Evolutionary conservation across 306 rosid species (phyloP), one percentile per base, ranked within the genome.

Genomic region (Cucurbita ficifolia): DNA sequence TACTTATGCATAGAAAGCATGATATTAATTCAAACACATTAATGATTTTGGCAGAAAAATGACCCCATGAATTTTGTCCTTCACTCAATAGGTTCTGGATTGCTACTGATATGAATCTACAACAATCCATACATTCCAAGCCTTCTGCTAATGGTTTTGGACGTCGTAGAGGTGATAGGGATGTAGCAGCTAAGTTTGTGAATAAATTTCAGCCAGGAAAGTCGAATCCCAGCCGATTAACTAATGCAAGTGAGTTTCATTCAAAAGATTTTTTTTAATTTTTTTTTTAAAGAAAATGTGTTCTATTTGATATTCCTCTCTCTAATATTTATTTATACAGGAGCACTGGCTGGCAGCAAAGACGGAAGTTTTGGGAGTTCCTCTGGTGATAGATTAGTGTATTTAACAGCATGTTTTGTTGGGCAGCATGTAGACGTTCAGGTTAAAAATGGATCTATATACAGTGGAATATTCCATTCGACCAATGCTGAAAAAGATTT

Each of bases 351-450:
- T 77, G 91, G 88, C 54, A 82, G 74, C 76, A 85, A 85, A 89
- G 76, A 73, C 22, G 88, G 83, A 70, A 72, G 81, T 83, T 65
- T 75, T 82, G 95, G 79, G 80, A 84, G 87, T 86, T 84, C 88
- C 73, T 86, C 96, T 7, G 86, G 70, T 55, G 99, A 94, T 76
- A 90, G 95, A 76, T 72, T 94, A 63, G 89, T 89, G 22, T 86
- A 83, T 83, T 58, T 90, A 76, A 81, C 87, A 42, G 73, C 96
- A 51, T 87, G 90, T 81, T 84, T 87, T 76, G 79, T 94, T 86
- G 98, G 98, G 76, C 90, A 90, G n/a, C 92, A 88, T 22, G 98
- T 94, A 78, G 95, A 94, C 65, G 98, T 86, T 77, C 98, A 87
- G 86, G 89, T 90, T 82, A 89, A 88, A 84, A 87, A 85, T 83